Conservation (phyloP, 1,284 basidiomycete genomes). For the Apiotrichum domesticum region DNA sequence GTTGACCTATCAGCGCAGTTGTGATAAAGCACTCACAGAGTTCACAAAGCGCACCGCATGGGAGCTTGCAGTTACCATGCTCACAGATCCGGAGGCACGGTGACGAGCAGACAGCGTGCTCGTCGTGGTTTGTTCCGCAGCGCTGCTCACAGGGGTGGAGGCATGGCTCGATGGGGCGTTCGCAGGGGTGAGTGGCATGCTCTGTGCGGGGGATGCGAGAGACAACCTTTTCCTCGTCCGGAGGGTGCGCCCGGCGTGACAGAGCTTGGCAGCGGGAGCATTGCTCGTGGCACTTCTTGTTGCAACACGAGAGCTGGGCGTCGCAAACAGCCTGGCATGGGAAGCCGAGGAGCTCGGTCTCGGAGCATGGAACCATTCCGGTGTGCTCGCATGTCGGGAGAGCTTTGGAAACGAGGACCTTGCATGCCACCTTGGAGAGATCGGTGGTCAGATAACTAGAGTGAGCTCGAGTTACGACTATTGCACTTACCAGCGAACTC, state of each 20-base stretch:
- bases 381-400: conserved; percentile 58
- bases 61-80: neutral
- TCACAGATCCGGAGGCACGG: neutral
- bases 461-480: too few species aligned
- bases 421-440: too few species aligned
- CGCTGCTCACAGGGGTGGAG: neutral
- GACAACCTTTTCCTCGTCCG: neutral
- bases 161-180: neutral
- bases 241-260: conserved; percentile 8
- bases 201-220: neutral
- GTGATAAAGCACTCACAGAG: neutral
- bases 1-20: neutral
- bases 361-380: conserved; percentile 50
- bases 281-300: conserved; percentile 52
- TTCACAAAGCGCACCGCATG: neutral
- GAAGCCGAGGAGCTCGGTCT: conserved; percentile 45
- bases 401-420: conserved; percentile 32
- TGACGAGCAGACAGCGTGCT: neutral
- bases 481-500: too few species aligned
- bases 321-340: conserved; percentile 52
- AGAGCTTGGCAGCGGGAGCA: conserved; percentile 58
- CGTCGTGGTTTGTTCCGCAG: neutral
- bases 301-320: conserved; percentile 54
- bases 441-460: too few species aligned
- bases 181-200: neutral